Conservation (phyloP, 148 eudicot species). For the Diospyros lotus region DNA sequence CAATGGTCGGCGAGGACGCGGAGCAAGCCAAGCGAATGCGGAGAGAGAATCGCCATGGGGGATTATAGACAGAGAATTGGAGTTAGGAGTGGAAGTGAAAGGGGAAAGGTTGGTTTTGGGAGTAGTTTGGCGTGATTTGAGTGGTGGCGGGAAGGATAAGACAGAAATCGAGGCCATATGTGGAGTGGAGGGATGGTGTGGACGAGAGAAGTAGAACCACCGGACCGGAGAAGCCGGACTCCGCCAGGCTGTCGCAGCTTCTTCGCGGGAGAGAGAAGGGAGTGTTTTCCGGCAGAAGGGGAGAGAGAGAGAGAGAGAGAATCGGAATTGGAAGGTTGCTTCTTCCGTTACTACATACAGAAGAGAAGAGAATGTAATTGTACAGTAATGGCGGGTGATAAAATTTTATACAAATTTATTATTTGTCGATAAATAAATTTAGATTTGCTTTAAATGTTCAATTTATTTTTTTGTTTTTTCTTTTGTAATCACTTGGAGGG, state of each 20-base stretch:
- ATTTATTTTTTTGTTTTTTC: too few species aligned
- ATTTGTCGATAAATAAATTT: too few species aligned
- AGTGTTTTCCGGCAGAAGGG: background rate
- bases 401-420: too few species aligned
- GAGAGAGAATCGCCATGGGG: slow-evolving; percentile 21
- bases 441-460: too few species aligned
- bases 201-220: background rate
- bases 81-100: slow-evolving; percentile 2
- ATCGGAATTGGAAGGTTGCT: background rate
- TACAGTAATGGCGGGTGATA: too few species aligned
- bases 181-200: background rate
- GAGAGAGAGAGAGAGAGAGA: background rate
- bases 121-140: slow-evolving; percentile 27
- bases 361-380: too few species aligned
- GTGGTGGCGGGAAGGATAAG: slow-evolving; percentile 18
- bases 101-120: background rate
- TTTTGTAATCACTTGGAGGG: too few species aligned
- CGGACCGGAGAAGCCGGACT: background rate
- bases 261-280: slow-evolving; percentile 15
- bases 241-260: background rate
- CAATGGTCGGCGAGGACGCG: slow-evolving; percentile 61
- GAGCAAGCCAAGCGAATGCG: slow-evolving; percentile 59
- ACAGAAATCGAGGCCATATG: slow-evolving; percentile 28
- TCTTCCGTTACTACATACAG: background rate
- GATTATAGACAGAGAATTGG: slow-evolving; percentile 9